Conservation (phyloP, 2,329 filamentous ascomycete species). For the Xylariaceae sp. region DNA sequence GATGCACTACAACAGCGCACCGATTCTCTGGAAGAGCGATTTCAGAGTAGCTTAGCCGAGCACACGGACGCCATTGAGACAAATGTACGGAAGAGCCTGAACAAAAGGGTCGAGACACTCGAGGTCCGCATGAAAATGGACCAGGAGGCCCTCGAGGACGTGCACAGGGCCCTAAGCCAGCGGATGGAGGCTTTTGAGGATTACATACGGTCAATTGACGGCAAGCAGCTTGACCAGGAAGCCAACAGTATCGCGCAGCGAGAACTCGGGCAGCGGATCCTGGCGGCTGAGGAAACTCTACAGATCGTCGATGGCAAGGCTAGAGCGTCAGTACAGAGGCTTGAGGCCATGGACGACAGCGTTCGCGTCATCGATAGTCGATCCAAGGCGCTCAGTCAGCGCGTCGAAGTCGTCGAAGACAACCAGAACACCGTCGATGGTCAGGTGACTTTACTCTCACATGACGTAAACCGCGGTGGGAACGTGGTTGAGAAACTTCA, state of each 20-base stretch:
- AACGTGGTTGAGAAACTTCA: conserved; percentile 20
- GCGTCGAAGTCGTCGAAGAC: conserved; percentile 21
- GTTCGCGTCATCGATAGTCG: conserved; percentile 21
- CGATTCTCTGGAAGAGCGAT: conserved; percentile 14
- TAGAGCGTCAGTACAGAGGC: conserved; percentile 16
- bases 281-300: conserved; percentile 14
- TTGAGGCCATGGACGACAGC: conserved; percentile 23
- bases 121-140: conserved; percentile 22
- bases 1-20: conserved; percentile 10
- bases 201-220: conserved; percentile 19
- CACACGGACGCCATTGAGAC: conserved; percentile 15
- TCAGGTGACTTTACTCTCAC: conserved; percentile 20
- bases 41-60: conserved; percentile 12
- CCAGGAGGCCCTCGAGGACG: conserved; percentile 19
- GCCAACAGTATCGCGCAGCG: conserved; percentile 18
- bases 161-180: conserved; percentile 16
- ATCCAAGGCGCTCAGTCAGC: conserved; percentile 20
- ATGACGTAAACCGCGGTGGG: conserved; percentile 21
- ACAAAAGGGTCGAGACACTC: conserved; percentile 19
- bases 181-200: conserved; percentile 22
- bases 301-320: conserved; percentile 16
- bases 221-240: conserved; percentile 25
- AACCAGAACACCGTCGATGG: conserved; percentile 18
- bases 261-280: conserved; percentile 18
- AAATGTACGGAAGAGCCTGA: conserved; percentile 16